Conservation (phyloP, 2,329 filamentous ascomycete genomes). For the Cryphonectria carpinicola region DNA sequence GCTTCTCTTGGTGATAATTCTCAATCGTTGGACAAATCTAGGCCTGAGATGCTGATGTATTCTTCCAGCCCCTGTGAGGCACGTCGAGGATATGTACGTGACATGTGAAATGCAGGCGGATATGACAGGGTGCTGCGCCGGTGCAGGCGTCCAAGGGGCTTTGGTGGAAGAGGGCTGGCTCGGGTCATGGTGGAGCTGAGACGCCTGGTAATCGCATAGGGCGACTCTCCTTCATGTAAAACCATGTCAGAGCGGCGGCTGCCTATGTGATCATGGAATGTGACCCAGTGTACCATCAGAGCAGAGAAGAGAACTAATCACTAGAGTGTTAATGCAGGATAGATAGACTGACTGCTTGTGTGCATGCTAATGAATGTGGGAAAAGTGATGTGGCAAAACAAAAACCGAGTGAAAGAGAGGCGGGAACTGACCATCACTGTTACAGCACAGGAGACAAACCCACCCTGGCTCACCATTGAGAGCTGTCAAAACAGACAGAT, state of each 20-base stretch:
- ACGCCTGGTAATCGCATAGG: not conserved
- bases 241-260: conserved; percentile 5
- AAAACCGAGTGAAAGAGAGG: not conserved
- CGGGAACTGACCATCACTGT: conserved; percentile 58
- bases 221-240: not conserved
- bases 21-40: not conserved
- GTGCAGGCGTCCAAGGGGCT: not conserved
- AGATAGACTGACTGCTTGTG: not conserved
- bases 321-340: not conserved
- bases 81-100: not conserved
- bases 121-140: not conserved
- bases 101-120: not conserved
- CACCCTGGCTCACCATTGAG: conserved; percentile 64
- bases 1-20: not conserved
- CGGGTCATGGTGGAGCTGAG: not conserved
- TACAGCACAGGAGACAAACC: conserved; percentile 69
- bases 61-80: not conserved
- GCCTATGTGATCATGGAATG: conserved; percentile 42
- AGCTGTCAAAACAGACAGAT: conserved; percentile 61
- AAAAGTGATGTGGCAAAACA: not conserved
- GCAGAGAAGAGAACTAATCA: conserved; percentile 57
- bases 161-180: not conserved
- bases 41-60: not conserved
- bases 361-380: not conserved
- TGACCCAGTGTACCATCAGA: conserved; percentile 54